Base-by-base conservation (phyloP, 306 rosid species). In the Betula pendula region DNA sequence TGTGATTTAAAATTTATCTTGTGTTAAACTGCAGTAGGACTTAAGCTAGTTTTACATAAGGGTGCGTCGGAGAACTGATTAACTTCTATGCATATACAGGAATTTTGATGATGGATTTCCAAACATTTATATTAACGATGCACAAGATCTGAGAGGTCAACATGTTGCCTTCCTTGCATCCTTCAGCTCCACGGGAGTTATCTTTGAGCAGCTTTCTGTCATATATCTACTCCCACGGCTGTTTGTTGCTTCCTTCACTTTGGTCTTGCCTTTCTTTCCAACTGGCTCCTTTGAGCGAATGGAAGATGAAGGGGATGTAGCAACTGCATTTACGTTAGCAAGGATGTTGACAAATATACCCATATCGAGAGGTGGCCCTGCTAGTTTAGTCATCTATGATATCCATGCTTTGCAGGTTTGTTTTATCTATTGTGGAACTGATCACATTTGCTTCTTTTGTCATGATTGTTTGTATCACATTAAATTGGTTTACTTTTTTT, bases 281-380 rank as follows among this genome's bases (percentile, higher is more conserved):
- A 95, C 97, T 49, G 99, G 99, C 71, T 92, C 99, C 55, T 92
- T 95, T 82, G 99, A 95, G 84, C 91, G 99, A 15, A 95, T 95
- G 99, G 99, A 95, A 84, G 99, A 95, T 82, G 99, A 95, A 85
- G 99, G 99, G 80, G 99, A 95, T 82, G 99, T 95, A 33, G 97
- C 97, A 40, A 95, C 99, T 79, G 99, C 99, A 19, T 92, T 92
- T 88, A 95, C 99, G 85, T 89, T 95, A 70, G 95, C 99, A 2
- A 87, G 99, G 85, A 90, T 95, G 97, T 83, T 95, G 83, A 84
- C 97, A 17, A 85, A 95, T 76, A 95, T 95, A 80, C 99, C 99
- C 40, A 85, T 95, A 66, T 92, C 99, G 25, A 92, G 92, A 84
- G 99, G 99, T 74, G 99, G 99, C 65, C 99, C 99, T 3, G 89